Base-by-base conservation (phyloP, 2,329 filamentous ascomycete genomes). In the Plenodomus biglobosus region DNA sequence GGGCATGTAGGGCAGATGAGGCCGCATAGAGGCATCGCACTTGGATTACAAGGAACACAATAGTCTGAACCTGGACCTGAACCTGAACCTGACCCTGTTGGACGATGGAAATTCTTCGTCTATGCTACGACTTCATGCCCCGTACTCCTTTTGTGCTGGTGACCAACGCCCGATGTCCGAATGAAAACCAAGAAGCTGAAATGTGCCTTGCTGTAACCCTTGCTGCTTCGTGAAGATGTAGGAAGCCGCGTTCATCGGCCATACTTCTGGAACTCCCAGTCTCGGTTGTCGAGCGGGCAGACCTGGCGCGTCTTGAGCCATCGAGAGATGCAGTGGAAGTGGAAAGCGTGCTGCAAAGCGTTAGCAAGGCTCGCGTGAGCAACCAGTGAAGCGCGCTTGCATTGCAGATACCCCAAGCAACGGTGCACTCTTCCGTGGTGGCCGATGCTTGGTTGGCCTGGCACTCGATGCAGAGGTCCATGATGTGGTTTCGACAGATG, bases 261-360 rank as follows among this genome's bases (percentile, higher is more conserved):
- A 72, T 99, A 99, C 75, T 97, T 99, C 76, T 99, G 94, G 80
- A 97, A 99, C 72, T 99, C 94, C 94, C 94, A 99, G 75, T 99
- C 94, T 65, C 92, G 82, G 77, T 99, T 99, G 77, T 99, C 94
- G 38, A 99, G 80, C 15, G 94, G 94, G 71, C 94, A 99, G 41
- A 99, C 94, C 72, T 97, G 94, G 70, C 94, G 86, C n/a, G 94
- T 96, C 81, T 99, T 99, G 50, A 99, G 80, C 94, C 94, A 99
- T 75, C 94, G 85, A 11, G 94, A 97, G 70, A 99, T 99, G 79
- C 94, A 99, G 78, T 99, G 94, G 78, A 99, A 99, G 76, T 99
- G 94, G 81, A 99, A 99, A 22, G 94, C 94, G 70, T 99, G 94
- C 94, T 99, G 8, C 19, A 16, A 4, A 18, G 6, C 11, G 27